A percentile compares a stretch with the other conserved stretches of the same genome.
These are phyloP conservation scores for Myxozyma neglecta DNA, from an alignment of 805 yeast genomes.

Conservation along the genomic window DNA sequence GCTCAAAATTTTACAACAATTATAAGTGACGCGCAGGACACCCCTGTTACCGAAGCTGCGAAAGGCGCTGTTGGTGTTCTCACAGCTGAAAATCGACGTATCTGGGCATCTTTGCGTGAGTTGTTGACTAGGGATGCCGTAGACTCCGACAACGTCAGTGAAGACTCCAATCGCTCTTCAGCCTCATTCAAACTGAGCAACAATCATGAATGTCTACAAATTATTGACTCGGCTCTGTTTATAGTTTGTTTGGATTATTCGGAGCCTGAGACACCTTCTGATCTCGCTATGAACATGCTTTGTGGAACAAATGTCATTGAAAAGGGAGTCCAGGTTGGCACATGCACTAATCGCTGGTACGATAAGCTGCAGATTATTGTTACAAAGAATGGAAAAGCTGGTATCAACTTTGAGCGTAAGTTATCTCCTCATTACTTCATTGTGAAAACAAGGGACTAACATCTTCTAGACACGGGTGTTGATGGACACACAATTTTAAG, in stretches of 20 bases:
- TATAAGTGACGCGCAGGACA: conserved; percentile 63
- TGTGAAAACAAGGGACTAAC: background rate
- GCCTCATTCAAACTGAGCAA: conserved; percentile 34
- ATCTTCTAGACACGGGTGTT: conserved; percentile 62
- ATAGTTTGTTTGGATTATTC: conserved; percentile 81
- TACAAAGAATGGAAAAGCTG: conserved; percentile 87
- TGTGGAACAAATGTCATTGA: conserved; percentile 81
- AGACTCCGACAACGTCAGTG: background rate
- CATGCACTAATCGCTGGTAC: conserved; percentile 93
- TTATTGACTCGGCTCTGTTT: conserved; percentile 79
- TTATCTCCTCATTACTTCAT: conserved; percentile 37
- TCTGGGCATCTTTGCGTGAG: conserved; percentile 78
- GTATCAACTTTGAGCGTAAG: conserved; percentile 75
- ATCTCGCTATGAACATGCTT: conserved; percentile 77
- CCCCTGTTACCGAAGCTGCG: conserved; percentile 58
- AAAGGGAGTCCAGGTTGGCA: conserved; percentile 87
- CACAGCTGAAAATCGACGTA: conserved; percentile 84
- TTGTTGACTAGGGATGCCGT: conserved; percentile 42
- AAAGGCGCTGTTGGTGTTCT: conserved; percentile 82
- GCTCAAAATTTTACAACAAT: conserved; percentile 73
- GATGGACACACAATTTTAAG: conserved; percentile 93
- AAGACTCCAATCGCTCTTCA: background rate
- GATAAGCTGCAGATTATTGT: conserved; percentile 86
- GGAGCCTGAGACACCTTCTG: conserved; percentile 54
- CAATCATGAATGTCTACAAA: conserved; percentile 69